Conservation (phyloP, 2,329 filamentous ascomycete species). For the Colletotrichum abscissum region DNA sequence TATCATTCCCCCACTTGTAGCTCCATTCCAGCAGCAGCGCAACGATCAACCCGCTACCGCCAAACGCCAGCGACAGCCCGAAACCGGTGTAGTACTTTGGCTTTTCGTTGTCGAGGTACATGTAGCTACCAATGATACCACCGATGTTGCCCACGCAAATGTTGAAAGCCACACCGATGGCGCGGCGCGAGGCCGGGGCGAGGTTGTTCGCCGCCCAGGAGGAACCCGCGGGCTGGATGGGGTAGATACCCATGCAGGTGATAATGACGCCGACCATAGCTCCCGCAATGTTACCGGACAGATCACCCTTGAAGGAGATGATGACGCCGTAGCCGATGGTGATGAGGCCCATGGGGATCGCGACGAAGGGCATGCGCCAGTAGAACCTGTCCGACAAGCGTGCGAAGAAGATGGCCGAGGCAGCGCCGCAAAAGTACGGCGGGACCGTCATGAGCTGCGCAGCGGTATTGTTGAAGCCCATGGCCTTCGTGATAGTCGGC, state of each 20-base stretch:
- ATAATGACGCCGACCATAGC: constrained; percentile 77
- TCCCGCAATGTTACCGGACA: constrained; percentile 55
- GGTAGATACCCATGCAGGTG: constrained; percentile 77
- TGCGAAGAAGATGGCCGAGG: constrained; percentile 72
- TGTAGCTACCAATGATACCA: constrained; percentile 53
- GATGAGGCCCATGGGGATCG: constrained; percentile 67
- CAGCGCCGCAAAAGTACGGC: constrained; percentile 69
- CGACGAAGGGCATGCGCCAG: constrained; percentile 75
- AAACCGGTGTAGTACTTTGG: constrained; percentile 50
- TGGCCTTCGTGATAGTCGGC: constrained; percentile 37
- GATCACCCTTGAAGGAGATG: constrained; percentile 69
- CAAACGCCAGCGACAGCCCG: constrained; percentile 46
- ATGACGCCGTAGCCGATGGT: constrained; percentile 67
- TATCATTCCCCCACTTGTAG: constrained; percentile 42
- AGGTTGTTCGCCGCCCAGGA: constrained; percentile 78
- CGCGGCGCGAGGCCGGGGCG: constrained; percentile 52
- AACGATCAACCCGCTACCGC: constrained; percentile 41
- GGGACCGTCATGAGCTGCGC: constrained; percentile 66
- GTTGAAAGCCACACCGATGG: constrained; percentile 51
- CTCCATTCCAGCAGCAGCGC: constrained; percentile 44
- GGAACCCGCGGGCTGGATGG: constrained; percentile 71
- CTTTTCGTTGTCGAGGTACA: constrained; percentile 48
- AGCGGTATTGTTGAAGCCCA: constrained; percentile 38
- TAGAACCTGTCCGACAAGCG: constrained; percentile 74
- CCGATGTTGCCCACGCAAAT: constrained; percentile 52